phyloP scores from a whole-genome alignment of 495 filamentous ascomycete species.

The Chlorociboria aeruginascens region DNA sequence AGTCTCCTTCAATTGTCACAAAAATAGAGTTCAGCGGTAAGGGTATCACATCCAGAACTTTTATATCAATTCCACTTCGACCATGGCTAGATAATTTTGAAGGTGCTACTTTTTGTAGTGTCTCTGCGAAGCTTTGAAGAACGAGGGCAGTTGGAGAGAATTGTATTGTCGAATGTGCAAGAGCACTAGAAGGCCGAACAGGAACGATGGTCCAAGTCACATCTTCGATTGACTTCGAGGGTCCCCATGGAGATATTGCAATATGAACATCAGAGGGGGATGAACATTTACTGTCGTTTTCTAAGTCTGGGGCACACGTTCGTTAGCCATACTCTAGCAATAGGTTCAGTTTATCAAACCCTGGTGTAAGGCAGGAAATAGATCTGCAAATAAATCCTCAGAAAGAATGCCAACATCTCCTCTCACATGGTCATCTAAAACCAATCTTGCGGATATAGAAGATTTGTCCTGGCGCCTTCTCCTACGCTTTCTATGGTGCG shows the following conservation, averaged over 20 bases:
- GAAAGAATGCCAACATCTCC: conserved; percentile 83
- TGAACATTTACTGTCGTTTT: conserved; percentile 23
- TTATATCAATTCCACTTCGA: conserved; percentile 59
- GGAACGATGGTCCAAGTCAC: conserved; percentile 77
- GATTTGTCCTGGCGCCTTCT: conserved; percentile 45
- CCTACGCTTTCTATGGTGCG: conserved; percentile 19
- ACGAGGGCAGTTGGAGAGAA: conserved; percentile 73
- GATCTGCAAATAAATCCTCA: conserved; percentile 69
- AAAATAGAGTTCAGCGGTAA: conserved; percentile 72
- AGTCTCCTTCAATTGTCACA: conserved; percentile 71
- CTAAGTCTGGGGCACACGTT: conserved; percentile 14
- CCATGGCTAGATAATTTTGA: conserved; percentile 50
- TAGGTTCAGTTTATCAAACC: conserved; percentile 14
- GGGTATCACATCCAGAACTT: conserved; percentile 68
- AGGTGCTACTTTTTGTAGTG: conserved; percentile 45
- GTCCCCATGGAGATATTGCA: conserved; percentile 72
- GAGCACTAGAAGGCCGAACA: conserved; percentile 45
- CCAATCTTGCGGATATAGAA: conserved; percentile 37
- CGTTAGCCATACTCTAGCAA: background rate
- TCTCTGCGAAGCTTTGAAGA: conserved; percentile 61
- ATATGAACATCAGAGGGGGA: conserved; percentile 37
- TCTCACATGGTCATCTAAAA: conserved; percentile 78
- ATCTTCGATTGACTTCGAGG: conserved; percentile 48
- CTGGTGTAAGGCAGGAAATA: conserved; percentile 51
- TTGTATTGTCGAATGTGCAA: conserved; percentile 62